phyloP scores from a whole-genome alignment of 495 filamentous ascomycete genomes.

The Talaromyces liani region DNA sequence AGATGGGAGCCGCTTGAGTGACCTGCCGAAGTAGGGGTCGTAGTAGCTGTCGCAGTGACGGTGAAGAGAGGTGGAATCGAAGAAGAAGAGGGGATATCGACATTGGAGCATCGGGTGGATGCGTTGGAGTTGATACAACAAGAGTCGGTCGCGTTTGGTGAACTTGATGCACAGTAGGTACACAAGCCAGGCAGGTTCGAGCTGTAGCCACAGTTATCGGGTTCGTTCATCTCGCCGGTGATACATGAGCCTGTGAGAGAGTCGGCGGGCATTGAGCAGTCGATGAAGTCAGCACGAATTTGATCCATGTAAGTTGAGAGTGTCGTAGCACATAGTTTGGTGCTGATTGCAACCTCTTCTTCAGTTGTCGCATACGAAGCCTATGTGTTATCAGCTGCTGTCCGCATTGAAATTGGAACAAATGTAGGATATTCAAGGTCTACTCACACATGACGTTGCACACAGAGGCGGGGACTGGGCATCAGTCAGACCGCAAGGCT shows the following conservation, averaged over 20 bases:
- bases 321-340: conserved; percentile 59
- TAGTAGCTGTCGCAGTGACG: conserved; percentile 32
- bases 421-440: not conserved
- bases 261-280: conserved; percentile 73
- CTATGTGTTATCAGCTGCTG: conserved; percentile 29
- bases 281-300: conserved; percentile 87
- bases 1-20: conserved; percentile 47
- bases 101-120: conserved; percentile 57
- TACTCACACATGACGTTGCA: conserved; percentile 79
- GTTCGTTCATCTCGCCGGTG: conserved; percentile 69
- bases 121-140: conserved; percentile 84
- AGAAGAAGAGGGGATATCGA: conserved; percentile 68
- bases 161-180: conserved; percentile 72
- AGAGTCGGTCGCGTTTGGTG: conserved; percentile 86
- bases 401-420: not conserved
- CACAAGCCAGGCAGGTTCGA: conserved; percentile 80
- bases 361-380: conserved; percentile 83
- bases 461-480: conserved; percentile 69
- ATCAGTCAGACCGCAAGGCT: conserved; percentile 56
- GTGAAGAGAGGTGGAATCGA: conserved; percentile 57
- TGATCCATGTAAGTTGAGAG: conserved; percentile 58
- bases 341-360: conserved; percentile 70
- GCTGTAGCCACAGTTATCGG: conserved; percentile 78
- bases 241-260: conserved; percentile 73
- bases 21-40: conserved; percentile 34